Percentiles rank a stretch among this genome's conserved stretches.
phyloP scores from a whole-genome alignment of 2,329 filamentous ascomycete genomes.

The Domatiomyces catenatus region DNA sequence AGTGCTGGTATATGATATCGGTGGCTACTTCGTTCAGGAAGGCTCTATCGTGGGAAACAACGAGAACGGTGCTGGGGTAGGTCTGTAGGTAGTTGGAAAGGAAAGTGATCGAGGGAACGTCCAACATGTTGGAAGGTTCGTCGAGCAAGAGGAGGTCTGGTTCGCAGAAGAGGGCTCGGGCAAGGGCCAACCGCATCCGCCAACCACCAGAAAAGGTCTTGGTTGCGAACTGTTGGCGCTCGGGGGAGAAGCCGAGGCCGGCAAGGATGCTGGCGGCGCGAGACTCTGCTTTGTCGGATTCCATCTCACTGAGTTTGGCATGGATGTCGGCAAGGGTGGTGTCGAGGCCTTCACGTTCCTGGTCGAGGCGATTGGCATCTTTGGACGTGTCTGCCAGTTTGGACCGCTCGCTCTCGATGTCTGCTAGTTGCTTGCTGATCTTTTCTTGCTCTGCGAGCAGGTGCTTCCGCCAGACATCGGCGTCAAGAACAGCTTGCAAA shows the following conservation, averaged over 20 bases:
- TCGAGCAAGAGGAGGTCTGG: constrained; percentile 90
- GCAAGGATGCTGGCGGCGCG: constrained; percentile 90
- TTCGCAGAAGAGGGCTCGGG: constrained; percentile 92
- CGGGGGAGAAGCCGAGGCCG: constrained; percentile 87
- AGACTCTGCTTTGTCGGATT: constrained; percentile 94
- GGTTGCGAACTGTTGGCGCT: constrained; percentile 81
- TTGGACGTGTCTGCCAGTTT: constrained; percentile 80
- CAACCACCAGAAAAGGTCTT: constrained; percentile 99
- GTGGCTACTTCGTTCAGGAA: constrained; percentile 99
- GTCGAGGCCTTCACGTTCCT: constrained; percentile 78
- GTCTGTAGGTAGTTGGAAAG: constrained; percentile 84
- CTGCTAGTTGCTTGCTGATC: constrained; percentile 59
- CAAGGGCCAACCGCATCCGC: constrained; percentile 93
- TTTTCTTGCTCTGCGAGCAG: constrained; percentile 78
- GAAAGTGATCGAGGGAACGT: constrained; percentile 98
- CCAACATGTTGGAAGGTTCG: constrained; percentile 99
- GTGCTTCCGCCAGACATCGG: constrained; percentile 97
- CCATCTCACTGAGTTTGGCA: constrained; percentile 88
- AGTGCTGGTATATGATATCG: constrained; percentile 97
- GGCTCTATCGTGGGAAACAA: constrained; percentile 96
- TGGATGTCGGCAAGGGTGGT: constrained; percentile 84
- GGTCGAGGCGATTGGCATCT: constrained; percentile 72
- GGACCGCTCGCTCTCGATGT: constrained; percentile 61
- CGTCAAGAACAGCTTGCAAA: constrained; percentile 86
- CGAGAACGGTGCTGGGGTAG: constrained; percentile 87